Percentiles rank a stretch among this genome's conserved stretches.
Conservation (phyloP, 2,329 filamentous ascomycete species). For the Elsinoe fawcettii region DNA sequence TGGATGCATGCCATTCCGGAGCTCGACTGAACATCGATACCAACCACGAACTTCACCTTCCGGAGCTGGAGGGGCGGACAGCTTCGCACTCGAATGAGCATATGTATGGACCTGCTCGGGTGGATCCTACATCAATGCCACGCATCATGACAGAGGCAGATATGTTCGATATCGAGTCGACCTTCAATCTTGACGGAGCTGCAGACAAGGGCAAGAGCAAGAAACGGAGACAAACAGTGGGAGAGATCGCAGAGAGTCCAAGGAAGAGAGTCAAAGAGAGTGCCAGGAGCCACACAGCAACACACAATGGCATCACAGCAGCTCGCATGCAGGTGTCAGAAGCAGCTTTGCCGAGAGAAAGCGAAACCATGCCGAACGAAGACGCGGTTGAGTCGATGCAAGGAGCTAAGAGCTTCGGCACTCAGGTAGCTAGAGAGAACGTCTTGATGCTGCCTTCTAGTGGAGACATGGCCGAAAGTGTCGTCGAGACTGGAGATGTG, state of each 20-base stretch:
- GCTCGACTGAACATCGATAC: not conserved
- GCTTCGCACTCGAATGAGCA: not conserved
- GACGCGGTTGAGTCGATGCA: not conserved
- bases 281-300: not conserved
- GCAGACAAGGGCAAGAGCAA: not conserved
- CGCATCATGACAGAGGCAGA: not conserved
- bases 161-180: slow-evolving; percentile 8
- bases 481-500: not conserved
- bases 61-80: not conserved
- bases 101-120: not conserved
- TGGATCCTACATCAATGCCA: not conserved
- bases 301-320: not conserved
- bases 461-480: not conserved
- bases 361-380: not conserved
- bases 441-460: slow-evolving; percentile 8
- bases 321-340: not conserved
- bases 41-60: not conserved
- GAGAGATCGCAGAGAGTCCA: not conserved
- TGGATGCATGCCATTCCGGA: not conserved
- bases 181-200: not conserved
- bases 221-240: slow-evolving; percentile 2
- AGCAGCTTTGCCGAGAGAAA: no score
- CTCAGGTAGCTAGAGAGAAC: slow-evolving; percentile 9
- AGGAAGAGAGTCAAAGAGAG: not conserved
- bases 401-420: slow-evolving; percentile 4